Evolutionary conservation across 2,329 filamentous ascomycete species (phyloP).

Genomic region (Penicillium sp.): DNA sequence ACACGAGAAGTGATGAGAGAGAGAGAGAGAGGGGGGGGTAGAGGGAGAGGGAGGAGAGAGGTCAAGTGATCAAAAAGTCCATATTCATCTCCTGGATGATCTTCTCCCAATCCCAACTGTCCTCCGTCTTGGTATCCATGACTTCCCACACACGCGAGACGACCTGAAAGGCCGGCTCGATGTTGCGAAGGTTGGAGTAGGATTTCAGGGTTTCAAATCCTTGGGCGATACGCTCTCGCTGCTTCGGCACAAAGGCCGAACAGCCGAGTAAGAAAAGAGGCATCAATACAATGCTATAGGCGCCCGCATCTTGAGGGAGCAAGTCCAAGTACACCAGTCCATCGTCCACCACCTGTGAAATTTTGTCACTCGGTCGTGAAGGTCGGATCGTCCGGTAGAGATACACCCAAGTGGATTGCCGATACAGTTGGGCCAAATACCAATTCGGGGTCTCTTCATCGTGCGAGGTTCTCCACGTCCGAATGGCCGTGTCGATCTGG

Average conservation of each 20-base stretch:
- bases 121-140: constrained; percentile 52
- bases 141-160: constrained; percentile 54
- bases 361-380: constrained; percentile 50
- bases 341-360: constrained; percentile 53
- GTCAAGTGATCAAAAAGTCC: constrained; percentile 56
- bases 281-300: constrained; percentile 55
- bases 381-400: constrained; percentile 56
- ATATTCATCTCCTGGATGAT: constrained; percentile 54
- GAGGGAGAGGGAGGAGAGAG: neutral
- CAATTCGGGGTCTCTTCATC: constrained; percentile 48
- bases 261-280: constrained; percentile 58
- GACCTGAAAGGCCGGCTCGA: constrained; percentile 50
- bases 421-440: constrained; percentile 54
- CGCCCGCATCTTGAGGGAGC: constrained; percentile 50
- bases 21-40: neutral
- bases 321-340: constrained; percentile 52
- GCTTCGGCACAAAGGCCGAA: constrained; percentile 51
- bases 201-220: constrained; percentile 51
- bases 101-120: constrained; percentile 60
- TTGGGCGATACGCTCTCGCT: constrained; percentile 50
- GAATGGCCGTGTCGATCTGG: constrained; percentile 68
- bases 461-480: constrained; percentile 64
- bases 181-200: constrained; percentile 54
- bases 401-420: constrained; percentile 59
- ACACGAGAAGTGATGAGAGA: neutral